Evolutionary conservation across 768 basidiomycete species (phyloP), one percentile per base, ranked within the genome.

Genomic region (Boletus tylopilopsis): DNA sequence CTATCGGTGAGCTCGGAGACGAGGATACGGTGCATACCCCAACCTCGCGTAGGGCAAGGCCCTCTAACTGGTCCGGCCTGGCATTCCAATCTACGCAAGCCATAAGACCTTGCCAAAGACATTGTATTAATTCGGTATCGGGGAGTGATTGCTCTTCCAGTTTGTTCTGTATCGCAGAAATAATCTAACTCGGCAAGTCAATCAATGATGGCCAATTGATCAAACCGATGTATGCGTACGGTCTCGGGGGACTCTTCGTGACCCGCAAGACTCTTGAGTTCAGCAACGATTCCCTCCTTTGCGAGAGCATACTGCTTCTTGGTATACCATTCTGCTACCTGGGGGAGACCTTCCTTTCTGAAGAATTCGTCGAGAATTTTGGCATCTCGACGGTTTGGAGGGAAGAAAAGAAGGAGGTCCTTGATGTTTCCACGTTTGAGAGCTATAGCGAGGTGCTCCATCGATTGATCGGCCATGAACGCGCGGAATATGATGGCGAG

Each of bases 21-120:
- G 38, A 15, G 2, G 24, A 44, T 24, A 42, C 11, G 42, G 35
- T 6, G 73, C 87, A 54, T 64, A 94, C 94, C 53, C 80, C 82
- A 53, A 95, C 83, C 78, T 94, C 92, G 52, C 87, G 85, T 41
- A 94, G 69, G n/a, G 87, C 90, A 45, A 90, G 81, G 32, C 82
- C 84, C 64, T 94, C 94, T 59, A 94, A 86, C 68, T 96, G 94
- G 66, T 97, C 94, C 12, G 93, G 81, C 42, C 91, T 82, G 10
- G 91, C 84, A 60, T 79, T 84, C 88, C 90, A 92, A 64, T 97
- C 94, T 24, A 96, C 77, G 32, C 84, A 82, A 18, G 81, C 75
- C 81, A 96, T 87, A 47, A 97, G 79, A 19, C 90, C 93, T 60
- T 87, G 83, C 94, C 94, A 99, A 66, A 95, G 84, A 73, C 91